These are phyloP conservation scores for Conringia planisiliqua DNA, from an alignment of 345 rosid genomes.

Conservation along the genomic window DNA sequence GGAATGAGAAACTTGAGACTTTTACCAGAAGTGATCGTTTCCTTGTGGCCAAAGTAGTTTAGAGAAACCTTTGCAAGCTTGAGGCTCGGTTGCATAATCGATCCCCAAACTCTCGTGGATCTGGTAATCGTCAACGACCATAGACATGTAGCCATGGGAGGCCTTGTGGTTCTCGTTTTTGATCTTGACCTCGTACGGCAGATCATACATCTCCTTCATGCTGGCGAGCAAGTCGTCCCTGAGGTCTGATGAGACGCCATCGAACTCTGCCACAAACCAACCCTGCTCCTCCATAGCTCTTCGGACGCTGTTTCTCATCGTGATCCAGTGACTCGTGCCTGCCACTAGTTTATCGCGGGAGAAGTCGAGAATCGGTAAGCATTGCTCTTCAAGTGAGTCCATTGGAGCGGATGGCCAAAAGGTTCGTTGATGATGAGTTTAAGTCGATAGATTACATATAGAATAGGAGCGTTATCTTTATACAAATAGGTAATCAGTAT, in stretches of 20 bases:
- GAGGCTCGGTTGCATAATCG: conserved; percentile 43
- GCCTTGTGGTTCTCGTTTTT: conserved; percentile 58
- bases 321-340: conserved; percentile 45
- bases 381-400: conserved; percentile 11
- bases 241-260: conserved; percentile 32
- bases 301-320: conserved; percentile 37
- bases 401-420: background rate
- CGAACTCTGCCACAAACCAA: conserved; percentile 47
- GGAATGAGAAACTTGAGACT: background rate
- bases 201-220: conserved; percentile 56
- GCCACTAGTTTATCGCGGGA: conserved; percentile 34
- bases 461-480: background rate
- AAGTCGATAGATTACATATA: background rate
- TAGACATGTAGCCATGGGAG: conserved; percentile 60
- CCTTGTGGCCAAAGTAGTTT: conserved; percentile 70
- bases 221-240: conserved; percentile 34
- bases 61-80: conserved; percentile 47
- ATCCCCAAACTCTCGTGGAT: conserved; percentile 81
- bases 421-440: background rate
- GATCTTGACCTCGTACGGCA: conserved; percentile 54
- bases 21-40: conserved; percentile 54
- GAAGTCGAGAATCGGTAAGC: conserved; percentile 33
- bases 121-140: conserved; percentile 47
- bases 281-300: conserved; percentile 68
- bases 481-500: background rate